Percentiles rank a stretch among this genome's conserved stretches.
phyloP scores from a whole-genome alignment of 2,329 filamentous ascomycete species.

The Clonostachys rhizophaga region DNA sequence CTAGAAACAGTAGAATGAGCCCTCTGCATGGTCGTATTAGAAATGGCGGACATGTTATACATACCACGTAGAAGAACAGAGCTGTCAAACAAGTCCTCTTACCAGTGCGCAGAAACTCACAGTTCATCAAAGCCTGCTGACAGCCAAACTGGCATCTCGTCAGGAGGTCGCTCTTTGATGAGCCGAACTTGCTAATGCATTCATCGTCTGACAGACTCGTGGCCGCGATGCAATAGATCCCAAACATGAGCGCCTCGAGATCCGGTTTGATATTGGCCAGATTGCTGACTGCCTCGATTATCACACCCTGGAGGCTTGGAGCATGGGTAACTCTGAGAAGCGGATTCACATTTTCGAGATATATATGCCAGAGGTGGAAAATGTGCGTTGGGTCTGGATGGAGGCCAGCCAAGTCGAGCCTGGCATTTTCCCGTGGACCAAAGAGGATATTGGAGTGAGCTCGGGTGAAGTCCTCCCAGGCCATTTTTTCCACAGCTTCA shows the following conservation, averaged over 20 bases:
- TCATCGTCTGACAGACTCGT: constrained; percentile 34
- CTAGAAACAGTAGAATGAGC: constrained; percentile 19
- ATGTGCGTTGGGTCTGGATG: constrained; percentile 43
- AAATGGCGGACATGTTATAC: constrained; percentile 6
- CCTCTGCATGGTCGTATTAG: background rate
- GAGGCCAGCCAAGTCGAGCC: constrained; percentile 38
- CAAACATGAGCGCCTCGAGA: constrained; percentile 53
- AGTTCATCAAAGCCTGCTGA: constrained; percentile 48
- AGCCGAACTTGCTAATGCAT: constrained; percentile 33
- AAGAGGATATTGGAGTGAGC: constrained; percentile 46
- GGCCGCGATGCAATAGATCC: constrained; percentile 39
- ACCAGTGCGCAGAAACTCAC: constrained; percentile 40
- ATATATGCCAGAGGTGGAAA: constrained; percentile 51
- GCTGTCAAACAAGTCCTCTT: constrained; percentile 51
- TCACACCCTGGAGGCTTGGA: constrained; percentile 44
- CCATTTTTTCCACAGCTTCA: constrained; percentile 27
- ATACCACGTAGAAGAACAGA: constrained; percentile 48
- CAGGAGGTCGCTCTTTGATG: constrained; percentile 31
- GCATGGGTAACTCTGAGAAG: constrained; percentile 55
- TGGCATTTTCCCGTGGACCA: constrained; percentile 27
- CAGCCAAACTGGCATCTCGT: constrained; percentile 40
- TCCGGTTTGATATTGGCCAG: constrained; percentile 26
- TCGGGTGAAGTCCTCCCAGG: constrained; percentile 35
- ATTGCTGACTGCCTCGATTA: constrained; percentile 44
- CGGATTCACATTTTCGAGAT: constrained; percentile 53